phyloP scores from a whole-genome alignment of 305 asterid genomes.

The Ilex paraguariensis region DNA sequence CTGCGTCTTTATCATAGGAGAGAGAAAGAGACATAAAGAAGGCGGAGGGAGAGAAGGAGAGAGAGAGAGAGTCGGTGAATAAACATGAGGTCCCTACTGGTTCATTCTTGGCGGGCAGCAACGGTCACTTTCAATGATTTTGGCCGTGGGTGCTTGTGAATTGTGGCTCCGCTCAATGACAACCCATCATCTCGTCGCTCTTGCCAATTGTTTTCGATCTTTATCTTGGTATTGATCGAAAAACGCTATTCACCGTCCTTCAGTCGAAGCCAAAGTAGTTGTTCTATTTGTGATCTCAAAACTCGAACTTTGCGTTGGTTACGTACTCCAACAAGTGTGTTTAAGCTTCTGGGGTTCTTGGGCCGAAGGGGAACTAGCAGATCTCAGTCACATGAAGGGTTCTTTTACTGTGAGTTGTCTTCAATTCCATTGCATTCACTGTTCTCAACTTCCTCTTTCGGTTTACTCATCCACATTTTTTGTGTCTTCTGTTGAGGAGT shows the following conservation, averaged over 20 bases:
- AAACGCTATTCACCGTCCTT: background rate
- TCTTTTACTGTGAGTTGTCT: background rate
- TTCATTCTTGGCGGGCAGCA: background rate
- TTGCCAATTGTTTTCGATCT: background rate
- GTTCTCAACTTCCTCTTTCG: background rate
- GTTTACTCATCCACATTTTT: background rate
- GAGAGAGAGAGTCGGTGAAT: background rate
- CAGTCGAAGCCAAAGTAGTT: background rate
- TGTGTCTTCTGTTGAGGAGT: background rate
- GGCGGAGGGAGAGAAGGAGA: background rate
- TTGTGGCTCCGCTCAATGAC: background rate
- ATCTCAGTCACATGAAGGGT: background rate
- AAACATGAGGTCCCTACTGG: background rate
- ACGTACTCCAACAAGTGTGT: no score
- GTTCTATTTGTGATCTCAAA: background rate
- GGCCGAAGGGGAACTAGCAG: background rate
- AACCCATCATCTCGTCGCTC: background rate
- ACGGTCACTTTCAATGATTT: slow-evolving; percentile 1
- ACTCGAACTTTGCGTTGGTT: background rate
- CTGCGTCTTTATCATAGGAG: no score
- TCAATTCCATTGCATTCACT: no score
- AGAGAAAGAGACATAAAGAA: no score
- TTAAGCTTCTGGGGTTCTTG: background rate
- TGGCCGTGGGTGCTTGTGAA: background rate
- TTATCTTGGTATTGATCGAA: background rate